Conservation (phyloP, 2,329 filamentous ascomycete genomes). For the Aspergillus clavatus region DNA sequence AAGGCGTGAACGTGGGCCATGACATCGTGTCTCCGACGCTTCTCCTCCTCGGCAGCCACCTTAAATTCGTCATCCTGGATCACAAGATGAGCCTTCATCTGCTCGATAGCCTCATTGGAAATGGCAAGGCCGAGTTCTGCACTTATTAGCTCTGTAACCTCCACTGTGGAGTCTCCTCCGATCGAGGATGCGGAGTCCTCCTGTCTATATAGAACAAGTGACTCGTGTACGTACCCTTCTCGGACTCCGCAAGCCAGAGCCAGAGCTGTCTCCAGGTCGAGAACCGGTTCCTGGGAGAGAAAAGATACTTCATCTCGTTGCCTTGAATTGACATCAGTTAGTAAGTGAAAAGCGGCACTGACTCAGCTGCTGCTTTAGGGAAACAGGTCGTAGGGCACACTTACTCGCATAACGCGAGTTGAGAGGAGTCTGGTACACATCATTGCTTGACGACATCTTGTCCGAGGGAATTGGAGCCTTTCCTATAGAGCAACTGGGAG, state of each 20-base stretch:
- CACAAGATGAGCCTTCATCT: conserved; percentile 69
- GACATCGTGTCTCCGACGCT: conserved; percentile 61
- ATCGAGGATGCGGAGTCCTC: conserved; percentile 3
- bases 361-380: conserved; percentile 1
- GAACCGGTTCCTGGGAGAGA: conserved; percentile 69
- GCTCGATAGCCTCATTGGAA: conserved; percentile 65
- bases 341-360: conserved; percentile 2
- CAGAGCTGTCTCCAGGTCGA: conserved; percentile 81
- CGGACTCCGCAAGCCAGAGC: conserved; percentile 75
- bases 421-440: conserved; percentile 63
- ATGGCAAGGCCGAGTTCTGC: conserved; percentile 70
- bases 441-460: conserved; percentile 42
- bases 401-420: conserved; percentile 67
- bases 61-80: conserved; percentile 75
- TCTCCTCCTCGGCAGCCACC: conserved; percentile 71
- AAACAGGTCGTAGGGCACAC: conserved; percentile 12
- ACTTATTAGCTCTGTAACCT: conserved; percentile 15
- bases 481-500: conserved; percentile 19
- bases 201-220: neutral
- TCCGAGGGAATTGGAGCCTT: conserved; percentile 16
- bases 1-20: conserved; percentile 69
- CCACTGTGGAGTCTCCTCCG: neutral
- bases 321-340: conserved; percentile 28
- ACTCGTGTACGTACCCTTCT: conserved; percentile 48
- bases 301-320: conserved; percentile 71